phyloP scores from a whole-genome alignment of 2,329 filamentous ascomycete species.

The Talaromyces sp. region DNA sequence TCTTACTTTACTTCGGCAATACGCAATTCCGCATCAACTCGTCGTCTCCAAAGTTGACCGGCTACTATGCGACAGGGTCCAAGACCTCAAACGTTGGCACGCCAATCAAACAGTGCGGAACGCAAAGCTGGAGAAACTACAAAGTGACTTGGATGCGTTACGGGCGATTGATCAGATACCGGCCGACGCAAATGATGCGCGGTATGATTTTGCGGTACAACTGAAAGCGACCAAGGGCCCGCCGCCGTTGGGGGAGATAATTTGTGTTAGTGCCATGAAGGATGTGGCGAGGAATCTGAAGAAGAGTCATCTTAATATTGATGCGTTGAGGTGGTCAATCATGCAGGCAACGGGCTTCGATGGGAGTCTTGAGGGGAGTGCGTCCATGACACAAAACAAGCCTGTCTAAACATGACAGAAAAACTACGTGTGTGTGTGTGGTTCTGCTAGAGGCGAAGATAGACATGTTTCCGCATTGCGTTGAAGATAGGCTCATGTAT shows the following conservation, averaged over 20 bases:
- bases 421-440: neutral
- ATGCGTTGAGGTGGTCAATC: constrained; percentile 61
- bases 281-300: constrained; percentile 45
- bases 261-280: constrained; percentile 56
- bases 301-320: constrained; percentile 50
- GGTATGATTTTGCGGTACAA: neutral
- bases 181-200: neutral
- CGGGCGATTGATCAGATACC: neutral
- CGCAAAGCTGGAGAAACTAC: neutral
- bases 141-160: neutral
- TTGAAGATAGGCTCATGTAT: neutral
- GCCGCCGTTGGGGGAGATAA: constrained; percentile 55
- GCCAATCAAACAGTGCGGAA: constrained; percentile 20
- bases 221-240: constrained; percentile 26
- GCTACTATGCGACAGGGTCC: constrained; percentile 40
- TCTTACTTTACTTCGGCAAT: constrained; percentile 52
- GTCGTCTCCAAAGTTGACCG: constrained; percentile 65
- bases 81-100: constrained; percentile 26
- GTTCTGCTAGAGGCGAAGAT: neutral
- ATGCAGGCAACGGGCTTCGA: constrained; percentile 60
- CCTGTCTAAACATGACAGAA: neutral
- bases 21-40: constrained; percentile 61
- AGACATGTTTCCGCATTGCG: too few species aligned
- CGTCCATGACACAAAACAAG: neutral
- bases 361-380: constrained; percentile 19